Conservation (phyloP, 2,329 filamentous ascomycete genomes). For the Scortechinia acanthostroma region DNA sequence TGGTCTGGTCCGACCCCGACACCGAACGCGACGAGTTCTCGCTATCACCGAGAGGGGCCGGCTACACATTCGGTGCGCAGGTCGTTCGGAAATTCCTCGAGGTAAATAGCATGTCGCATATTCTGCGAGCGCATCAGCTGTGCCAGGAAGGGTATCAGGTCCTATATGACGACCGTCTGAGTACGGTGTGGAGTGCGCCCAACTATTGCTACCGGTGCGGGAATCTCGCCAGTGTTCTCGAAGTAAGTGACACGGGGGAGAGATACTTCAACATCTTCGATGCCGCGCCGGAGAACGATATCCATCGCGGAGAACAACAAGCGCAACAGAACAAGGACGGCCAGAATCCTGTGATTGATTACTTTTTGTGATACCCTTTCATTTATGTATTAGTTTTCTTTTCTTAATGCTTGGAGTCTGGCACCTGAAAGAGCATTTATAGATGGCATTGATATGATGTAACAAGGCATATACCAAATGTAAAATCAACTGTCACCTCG, state of each 20-base stretch:
- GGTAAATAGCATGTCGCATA: conserved; percentile 96
- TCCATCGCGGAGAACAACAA: conserved; percentile 77
- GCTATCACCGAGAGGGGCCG: conserved; percentile 83
- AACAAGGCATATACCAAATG: too few species aligned
- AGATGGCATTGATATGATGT: too few species aligned
- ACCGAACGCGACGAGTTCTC: conserved; percentile 97
- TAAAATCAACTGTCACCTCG: too few species aligned
- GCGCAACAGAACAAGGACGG: conserved; percentile 62
- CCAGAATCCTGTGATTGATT: conserved; percentile 58
- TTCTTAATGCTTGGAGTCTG: neutral
- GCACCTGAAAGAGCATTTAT: neutral
- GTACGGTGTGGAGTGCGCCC: conserved; percentile 95
- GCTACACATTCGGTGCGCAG: conserved; percentile 95
- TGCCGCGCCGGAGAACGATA: conserved; percentile 89
- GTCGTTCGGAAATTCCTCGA: conserved; percentile 97
- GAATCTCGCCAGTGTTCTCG: conserved; percentile 92
- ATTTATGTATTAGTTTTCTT: neutral
- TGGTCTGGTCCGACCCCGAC: conserved; percentile 97
- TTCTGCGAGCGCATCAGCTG: conserved; percentile 92
- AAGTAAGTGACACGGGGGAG: conserved; percentile 88
- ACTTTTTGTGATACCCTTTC: conserved; percentile 48
- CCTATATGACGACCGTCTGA: conserved; percentile 86
- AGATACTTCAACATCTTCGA: conserved; percentile 97
- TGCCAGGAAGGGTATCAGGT: conserved; percentile 98
- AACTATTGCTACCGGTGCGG: conserved; percentile 95